phyloP scores from a whole-genome alignment of 2,329 filamentous ascomycete species.

The Penicillium hordei region DNA sequence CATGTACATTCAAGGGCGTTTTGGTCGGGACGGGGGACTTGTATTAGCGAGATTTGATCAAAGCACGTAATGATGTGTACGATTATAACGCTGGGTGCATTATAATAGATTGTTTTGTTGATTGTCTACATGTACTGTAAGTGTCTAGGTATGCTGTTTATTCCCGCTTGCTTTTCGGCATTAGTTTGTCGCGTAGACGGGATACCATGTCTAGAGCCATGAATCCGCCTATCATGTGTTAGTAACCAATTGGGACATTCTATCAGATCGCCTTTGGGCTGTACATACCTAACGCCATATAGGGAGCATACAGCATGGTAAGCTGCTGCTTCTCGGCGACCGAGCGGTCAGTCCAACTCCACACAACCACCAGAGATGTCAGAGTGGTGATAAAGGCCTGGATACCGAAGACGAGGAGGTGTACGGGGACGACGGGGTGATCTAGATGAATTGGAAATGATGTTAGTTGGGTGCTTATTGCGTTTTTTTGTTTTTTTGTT shows the following conservation, averaged over 20 bases:
- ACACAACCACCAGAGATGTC: conserved; percentile 62
- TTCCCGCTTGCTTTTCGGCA: conserved; percentile 33
- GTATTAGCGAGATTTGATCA: conserved; percentile 20
- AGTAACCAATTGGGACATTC: conserved; percentile 2
- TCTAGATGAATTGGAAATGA: conserved; percentile 38
- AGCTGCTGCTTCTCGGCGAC: conserved; percentile 50
- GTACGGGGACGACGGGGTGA: conserved; percentile 58
- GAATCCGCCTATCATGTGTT: conserved; percentile 31
- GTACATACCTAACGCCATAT: conserved; percentile 55
- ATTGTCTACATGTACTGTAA: neutral
- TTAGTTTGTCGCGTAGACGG: conserved; percentile 30
- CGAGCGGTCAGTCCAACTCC: conserved; percentile 54
- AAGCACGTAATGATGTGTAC: conserved; percentile 13
- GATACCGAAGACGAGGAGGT: conserved; percentile 60
- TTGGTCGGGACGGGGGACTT: conserved; percentile 11
- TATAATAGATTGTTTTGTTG: conserved; percentile 5
- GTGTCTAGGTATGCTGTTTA: conserved; percentile 8
- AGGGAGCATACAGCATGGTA: conserved; percentile 57
- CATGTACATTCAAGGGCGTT: conserved; percentile 18
- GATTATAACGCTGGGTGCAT: conserved; percentile 8
- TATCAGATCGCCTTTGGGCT: no score
- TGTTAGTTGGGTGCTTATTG: neutral
- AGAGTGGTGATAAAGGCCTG: conserved; percentile 62
- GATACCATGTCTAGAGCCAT: conserved; percentile 43
- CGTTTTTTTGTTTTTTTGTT: neutral